A percentile compares a stretch with the other conserved stretches of the same genome.
Evolutionary conservation across 129 eudicot species (phyloP).

Genomic region (Deinandra increscens): DNA sequence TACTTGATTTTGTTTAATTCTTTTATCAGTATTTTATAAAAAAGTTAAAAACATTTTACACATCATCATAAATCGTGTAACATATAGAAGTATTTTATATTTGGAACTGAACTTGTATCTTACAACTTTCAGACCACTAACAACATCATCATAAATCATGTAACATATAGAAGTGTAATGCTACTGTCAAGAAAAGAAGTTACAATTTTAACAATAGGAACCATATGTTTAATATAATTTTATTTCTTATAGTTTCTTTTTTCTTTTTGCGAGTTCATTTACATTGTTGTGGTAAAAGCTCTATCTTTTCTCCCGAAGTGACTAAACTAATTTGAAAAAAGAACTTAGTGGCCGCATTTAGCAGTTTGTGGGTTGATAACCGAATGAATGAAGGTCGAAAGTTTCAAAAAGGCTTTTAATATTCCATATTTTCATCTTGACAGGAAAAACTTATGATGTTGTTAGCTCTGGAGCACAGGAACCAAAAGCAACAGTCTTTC

Average conservation of each 20-base stretch:
- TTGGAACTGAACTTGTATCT: not conserved
- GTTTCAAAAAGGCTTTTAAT: not conserved
- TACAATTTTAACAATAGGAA: not conserved
- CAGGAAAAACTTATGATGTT: constrained; percentile 75
- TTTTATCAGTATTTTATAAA: not conserved
- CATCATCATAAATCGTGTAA: too few relatives aligned
- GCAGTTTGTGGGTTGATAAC: not conserved
- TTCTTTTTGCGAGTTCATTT: not conserved
- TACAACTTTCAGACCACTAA: not conserved
- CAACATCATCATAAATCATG: not conserved
- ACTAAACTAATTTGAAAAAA: not conserved
- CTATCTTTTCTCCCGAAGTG: not conserved
- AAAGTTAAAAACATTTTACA: constrained; percentile 6
- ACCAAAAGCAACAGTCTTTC: constrained; percentile 64
- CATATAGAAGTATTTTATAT: too few relatives aligned
- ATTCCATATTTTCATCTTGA: constrained; percentile 11
- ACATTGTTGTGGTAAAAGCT: not conserved
- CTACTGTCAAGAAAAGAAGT: not conserved
- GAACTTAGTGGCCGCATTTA: not conserved
- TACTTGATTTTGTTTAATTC: not conserved
- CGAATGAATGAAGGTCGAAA: not conserved
- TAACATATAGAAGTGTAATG: not conserved
- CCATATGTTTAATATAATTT: not conserved
- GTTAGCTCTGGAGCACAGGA: constrained; percentile 48
- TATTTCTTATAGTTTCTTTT: not conserved